phyloP scores from a whole-genome alignment of 106 monocot genomes.

The Dendrobium huoshanense region DNA sequence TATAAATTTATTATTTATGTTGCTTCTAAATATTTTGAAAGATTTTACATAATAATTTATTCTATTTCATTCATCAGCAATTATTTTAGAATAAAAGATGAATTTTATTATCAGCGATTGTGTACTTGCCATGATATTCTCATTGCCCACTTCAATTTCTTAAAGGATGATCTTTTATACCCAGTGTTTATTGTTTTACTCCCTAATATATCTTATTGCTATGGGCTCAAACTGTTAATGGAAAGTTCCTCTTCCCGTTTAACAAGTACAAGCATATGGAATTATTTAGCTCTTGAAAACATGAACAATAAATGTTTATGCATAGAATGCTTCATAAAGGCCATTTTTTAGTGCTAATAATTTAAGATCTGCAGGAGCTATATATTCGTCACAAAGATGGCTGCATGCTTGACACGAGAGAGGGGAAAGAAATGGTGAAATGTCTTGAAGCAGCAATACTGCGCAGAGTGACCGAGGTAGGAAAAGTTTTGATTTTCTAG shows the following conservation, averaged over 20 bases:
- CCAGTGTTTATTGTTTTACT: background rate
- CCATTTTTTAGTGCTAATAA: background rate
- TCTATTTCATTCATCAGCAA: background rate
- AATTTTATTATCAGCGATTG: background rate
- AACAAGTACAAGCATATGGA: background rate
- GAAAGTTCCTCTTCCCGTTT: background rate
- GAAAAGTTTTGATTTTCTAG: background rate
- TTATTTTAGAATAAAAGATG: background rate
- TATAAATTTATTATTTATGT: background rate
- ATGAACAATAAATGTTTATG: background rate
- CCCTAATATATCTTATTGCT: background rate
- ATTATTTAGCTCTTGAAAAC: background rate
- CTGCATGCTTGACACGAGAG: constrained; percentile 48
- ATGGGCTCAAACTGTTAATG: background rate
- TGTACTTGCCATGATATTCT: background rate
- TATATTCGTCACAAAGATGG: constrained; percentile 76
- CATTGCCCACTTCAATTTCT: background rate
- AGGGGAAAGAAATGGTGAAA: constrained; percentile 64
- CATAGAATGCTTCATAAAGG: background rate
- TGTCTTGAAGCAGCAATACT: constrained; percentile 88
- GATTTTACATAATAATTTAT: background rate
- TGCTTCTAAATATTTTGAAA: background rate
- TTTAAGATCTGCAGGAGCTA: constrained; percentile 52
- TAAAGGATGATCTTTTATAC: background rate
- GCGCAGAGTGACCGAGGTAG: constrained; percentile 88